Base-by-base conservation (phyloP, 768 basidiomycete species). In the Calocera cornea region DNA sequence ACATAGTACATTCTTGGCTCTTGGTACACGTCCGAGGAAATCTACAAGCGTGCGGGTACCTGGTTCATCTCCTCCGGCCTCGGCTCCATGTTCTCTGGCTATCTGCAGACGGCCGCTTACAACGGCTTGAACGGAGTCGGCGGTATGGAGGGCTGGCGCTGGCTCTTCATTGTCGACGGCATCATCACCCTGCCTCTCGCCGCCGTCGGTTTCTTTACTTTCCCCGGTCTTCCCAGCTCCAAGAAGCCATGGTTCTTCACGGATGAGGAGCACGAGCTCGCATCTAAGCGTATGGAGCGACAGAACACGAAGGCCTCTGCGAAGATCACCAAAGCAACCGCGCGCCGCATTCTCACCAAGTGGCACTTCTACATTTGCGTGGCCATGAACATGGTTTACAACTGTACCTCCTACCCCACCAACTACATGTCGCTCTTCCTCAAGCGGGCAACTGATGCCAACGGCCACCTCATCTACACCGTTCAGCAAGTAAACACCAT, bases 1-100 rank as follows among this genome's bases (percentile, higher is more conserved):
- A 84, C 86, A 12, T 86, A 87, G 70, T 87, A 87, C 72, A 78
- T 88, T 70, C 83, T 89, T 19, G 87, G 88, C 41, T 86, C 86
- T 16, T 89, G 87, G 88, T 88, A 88, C 74, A 87, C 83, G 72
- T 79, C 83, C 1, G 77, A 77, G 19, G 88, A 89, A 74, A 79
- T 89, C 8, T 87, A 87, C 11, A 87, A 87, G 71, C 82, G 87
- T 19, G 86, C 86, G 2, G 87, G 85, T 19, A 84, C 89, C 67
- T 90, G 89, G 74, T 86, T 16, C 54, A 60, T 60, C 19, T 60
- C 54, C 54, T 60, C 54, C 54, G 54, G 14, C 3, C 54, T 60
- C 31, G 54, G 54, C 10, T 60, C 54, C 54, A 60, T 60, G 54
- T 60, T 71, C 34, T 60, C 54, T 11, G 70, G 68, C 17, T 70